phyloP scores from a whole-genome alignment of 331 rosid species.

The Acacia concinna region DNA sequence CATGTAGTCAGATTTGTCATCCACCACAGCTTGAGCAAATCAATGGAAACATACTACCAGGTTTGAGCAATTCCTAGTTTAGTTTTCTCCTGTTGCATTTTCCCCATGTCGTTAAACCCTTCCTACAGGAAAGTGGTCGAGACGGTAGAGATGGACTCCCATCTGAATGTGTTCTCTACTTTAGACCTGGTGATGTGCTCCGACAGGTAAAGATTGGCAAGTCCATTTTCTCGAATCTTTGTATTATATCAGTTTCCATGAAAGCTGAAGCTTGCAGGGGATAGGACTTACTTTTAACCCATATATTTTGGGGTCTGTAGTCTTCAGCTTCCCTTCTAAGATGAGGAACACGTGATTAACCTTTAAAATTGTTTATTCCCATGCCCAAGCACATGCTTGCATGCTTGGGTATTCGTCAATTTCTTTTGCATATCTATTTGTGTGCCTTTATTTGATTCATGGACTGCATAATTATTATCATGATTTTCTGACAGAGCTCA shows the following conservation, averaged over 20 bases:
- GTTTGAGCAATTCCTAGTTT: constrained; percentile 41
- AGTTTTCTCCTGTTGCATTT: constrained; percentile 19
- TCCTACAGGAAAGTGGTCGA: constrained; percentile 91
- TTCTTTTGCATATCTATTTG: constrained; percentile 1
- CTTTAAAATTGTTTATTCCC: constrained; percentile 18
- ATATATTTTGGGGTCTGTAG: constrained; percentile 25
- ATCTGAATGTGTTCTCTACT: constrained; percentile 90
- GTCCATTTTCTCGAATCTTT: constrained; percentile 13
- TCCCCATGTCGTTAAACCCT: constrained; percentile 31
- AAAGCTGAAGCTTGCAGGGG: constrained; percentile 27
- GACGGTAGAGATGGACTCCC: constrained; percentile 98
- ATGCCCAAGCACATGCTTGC: constrained; percentile 15
- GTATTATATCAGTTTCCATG: background rate
- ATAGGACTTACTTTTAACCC: constrained; percentile 4
- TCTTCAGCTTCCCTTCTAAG: constrained; percentile 22
- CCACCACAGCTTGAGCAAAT: constrained; percentile 98
- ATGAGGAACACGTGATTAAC: constrained; percentile 1
- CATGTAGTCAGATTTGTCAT: constrained; percentile 95
- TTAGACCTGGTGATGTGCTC: constrained; percentile 85
- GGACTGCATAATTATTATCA: constrained; percentile 27
- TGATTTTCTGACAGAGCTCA: constrained; percentile 70
- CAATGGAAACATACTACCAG: constrained; percentile 99
- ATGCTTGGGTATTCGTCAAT: background rate
- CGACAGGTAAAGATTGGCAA: constrained; percentile 63
- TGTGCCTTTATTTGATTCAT: constrained; percentile 19